Evolutionary conservation across 140 eudicot genomes (phyloP), one percentile per base, ranked within the genome.

Genomic region (Ambrosia hybrid): DNA sequence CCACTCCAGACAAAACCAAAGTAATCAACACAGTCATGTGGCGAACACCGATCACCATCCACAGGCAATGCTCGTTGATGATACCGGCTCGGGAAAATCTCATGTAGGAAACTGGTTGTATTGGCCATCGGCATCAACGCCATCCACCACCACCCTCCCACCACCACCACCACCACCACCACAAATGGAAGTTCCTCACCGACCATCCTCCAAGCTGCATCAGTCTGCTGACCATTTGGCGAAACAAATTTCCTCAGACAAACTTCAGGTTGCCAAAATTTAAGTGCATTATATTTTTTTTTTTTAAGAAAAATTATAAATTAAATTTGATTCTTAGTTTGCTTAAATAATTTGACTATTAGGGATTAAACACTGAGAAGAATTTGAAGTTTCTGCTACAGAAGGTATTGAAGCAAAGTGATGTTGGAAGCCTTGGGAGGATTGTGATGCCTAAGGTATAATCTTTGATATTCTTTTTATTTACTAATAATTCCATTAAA

Each of bases 361-460:
- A 41, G 46, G 46, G 46, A 41, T 41, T 41, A 6, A 5, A 41
- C 8, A 41, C 9, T 6, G 46, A 41, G 9, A 41, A 41, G 46
- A 41, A 41, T 6, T 41, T 41, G 46, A 65, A 82, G 99, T 94
- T 57, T 79, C 46, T 41, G 46, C 9, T 41, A 7, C 46, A 41
- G 8, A 41, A 41, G 8, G 46, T 41, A 41, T 41, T 94, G 90
- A 94, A 94, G 83, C 99, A 94, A 79, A 41, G 99, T 71, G 99
- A 94, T 83, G 99, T 94, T 73, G 99, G 99, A 51, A 88, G 81
- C 72, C 97, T 94, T 16, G 99, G 99, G 76, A 86, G 99, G 78
- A 94, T 94, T 51, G 99, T 94, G 63, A 72, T 94, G 84, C 99
- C 99, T 2, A 94, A 94, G 34, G 99, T 94, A 88, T 58, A 11